A percentile compares a stretch with the other conserved stretches of the same genome.
phyloP scores from a whole-genome alignment of 1,284 basidiomycete genomes.

The Ustilago xerochloae region DNA sequence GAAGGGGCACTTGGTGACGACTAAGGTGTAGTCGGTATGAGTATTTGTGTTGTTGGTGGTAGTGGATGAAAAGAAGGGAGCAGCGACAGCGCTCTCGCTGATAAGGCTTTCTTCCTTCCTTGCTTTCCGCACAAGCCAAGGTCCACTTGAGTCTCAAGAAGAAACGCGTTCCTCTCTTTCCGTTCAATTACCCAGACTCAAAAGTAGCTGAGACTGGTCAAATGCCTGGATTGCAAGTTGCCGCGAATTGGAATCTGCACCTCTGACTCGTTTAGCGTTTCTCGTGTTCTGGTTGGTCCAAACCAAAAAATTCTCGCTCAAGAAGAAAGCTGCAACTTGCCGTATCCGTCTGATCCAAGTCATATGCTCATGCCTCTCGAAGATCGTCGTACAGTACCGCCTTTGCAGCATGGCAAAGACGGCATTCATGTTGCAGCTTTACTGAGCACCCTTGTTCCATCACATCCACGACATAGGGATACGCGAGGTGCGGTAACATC shows the following conservation, averaged over 20 bases:
- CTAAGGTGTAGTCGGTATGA: conserved; percentile 1
- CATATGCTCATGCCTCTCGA: not conserved
- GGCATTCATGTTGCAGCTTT: not conserved
- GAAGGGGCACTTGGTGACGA: not conserved
- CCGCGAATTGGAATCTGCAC: conserved; percentile 3
- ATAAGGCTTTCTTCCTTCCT: conserved; percentile 14
- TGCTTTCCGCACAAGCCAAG: conserved; percentile 10
- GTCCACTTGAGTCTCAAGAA: not conserved
- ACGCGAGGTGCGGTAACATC: too few relatives aligned
- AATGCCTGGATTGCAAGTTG: not conserved
- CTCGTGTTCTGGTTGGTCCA: conserved; percentile 8
- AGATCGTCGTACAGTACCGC: not conserved
- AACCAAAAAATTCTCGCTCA: conserved; percentile 3
- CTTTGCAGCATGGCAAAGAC: not conserved
- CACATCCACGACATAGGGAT: too few relatives aligned
- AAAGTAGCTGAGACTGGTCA: not conserved
- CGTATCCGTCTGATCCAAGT: too few relatives aligned
- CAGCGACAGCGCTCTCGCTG: not conserved
- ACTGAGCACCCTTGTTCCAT: not conserved
- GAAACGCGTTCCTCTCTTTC: conserved; percentile 1
- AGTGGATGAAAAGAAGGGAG: conserved; percentile 11
- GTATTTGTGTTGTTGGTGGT: conserved; percentile 15
- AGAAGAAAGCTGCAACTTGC: conserved; percentile 8
- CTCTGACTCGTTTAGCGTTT: conserved; percentile 27
- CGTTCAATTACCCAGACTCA: conserved; percentile 36